phyloP scores from a whole-genome alignment of 495 filamentous ascomycete genomes.

The Eremomyces bilateralis region DNA sequence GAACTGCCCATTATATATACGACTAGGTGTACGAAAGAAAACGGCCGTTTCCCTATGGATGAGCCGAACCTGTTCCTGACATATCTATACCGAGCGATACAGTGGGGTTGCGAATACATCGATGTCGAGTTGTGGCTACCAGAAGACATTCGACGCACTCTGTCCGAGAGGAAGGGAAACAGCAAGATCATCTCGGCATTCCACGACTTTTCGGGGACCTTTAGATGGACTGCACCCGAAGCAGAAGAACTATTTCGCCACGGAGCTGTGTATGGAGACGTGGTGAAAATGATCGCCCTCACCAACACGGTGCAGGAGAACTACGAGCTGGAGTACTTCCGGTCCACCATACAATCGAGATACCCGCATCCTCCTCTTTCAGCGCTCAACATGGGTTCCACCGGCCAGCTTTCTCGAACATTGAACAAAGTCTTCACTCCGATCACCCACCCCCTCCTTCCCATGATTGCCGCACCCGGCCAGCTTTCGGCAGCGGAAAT shows the following conservation, averaged over 20 bases:
- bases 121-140: slow-evolving; percentile 75
- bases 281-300: slow-evolving; percentile 75
- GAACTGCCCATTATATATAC: slow-evolving; percentile 77
- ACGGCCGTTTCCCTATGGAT: slow-evolving; percentile 66
- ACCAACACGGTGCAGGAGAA: slow-evolving; percentile 59
- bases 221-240: slow-evolving; percentile 55
- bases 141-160: slow-evolving; percentile 40
- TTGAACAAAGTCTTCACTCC: slow-evolving; percentile 70
- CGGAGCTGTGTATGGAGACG: slow-evolving; percentile 53
- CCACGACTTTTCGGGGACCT: slow-evolving; percentile 63
- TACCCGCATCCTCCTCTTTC: slow-evolving; percentile 51
- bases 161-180: slow-evolving; percentile 49
- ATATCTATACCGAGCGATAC: slow-evolving; percentile 56
- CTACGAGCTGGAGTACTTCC: slow-evolving; percentile 74
- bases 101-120: slow-evolving; percentile 75
- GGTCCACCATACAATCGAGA: slow-evolving; percentile 45
- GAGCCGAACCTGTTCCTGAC: slow-evolving; percentile 50
- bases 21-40: slow-evolving; percentile 55
- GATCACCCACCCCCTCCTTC: slow-evolving; percentile 64
- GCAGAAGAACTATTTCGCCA: slow-evolving; percentile 46
- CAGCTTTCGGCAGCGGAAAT: slow-evolving; percentile 69
- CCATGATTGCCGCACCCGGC: slow-evolving; percentile 66
- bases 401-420: slow-evolving; percentile 57
- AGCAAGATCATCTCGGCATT: slow-evolving; percentile 72
- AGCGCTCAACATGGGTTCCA: slow-evolving; percentile 68